Evolutionary conservation across 169 alveolate genomes (phyloP).

Genomic region (Plasmodium relictum): DNA sequence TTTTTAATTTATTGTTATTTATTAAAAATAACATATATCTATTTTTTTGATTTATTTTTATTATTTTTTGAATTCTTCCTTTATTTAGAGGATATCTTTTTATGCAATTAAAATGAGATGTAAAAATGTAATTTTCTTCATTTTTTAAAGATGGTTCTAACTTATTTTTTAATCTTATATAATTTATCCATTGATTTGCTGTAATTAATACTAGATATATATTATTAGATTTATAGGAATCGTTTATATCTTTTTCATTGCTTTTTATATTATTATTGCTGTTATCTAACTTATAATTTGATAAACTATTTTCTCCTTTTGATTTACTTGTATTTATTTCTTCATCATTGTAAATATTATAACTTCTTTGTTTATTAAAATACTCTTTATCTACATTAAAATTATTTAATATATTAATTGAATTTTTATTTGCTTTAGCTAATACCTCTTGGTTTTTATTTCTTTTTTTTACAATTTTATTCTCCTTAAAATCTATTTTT

Average conservation of each 20-base stretch:
- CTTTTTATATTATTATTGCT: background rate
- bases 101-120: slow-evolving; percentile 67
- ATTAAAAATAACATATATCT: slow-evolving; percentile 69
- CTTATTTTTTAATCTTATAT: slow-evolving; percentile 59
- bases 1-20: slow-evolving; percentile 47
- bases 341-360: background rate
- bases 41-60: slow-evolving; percentile 62
- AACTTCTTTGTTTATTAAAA: slow-evolving; percentile 3
- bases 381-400: slow-evolving; percentile 57
- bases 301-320: background rate
- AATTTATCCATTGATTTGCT: slow-evolving; percentile 68
- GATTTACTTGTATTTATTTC: background rate
- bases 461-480: slow-evolving; percentile 20
- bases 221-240: slow-evolving; percentile 24
- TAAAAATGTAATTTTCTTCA: slow-evolving; percentile 66
- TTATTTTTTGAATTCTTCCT: slow-evolving; percentile 48
- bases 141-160: slow-evolving; percentile 56
- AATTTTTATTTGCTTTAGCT: slow-evolving; percentile 65
- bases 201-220: slow-evolving; percentile 57
- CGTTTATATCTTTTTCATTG: background rate
- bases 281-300: background rate
- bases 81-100: slow-evolving; percentile 61
- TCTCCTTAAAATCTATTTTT: slow-evolving; percentile 40
- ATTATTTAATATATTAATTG: slow-evolving; percentile 37
- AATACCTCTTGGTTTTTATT: slow-evolving; percentile 51